Conservation (phyloP, 331 rosid genomes). For the Ulmus americana region DNA sequence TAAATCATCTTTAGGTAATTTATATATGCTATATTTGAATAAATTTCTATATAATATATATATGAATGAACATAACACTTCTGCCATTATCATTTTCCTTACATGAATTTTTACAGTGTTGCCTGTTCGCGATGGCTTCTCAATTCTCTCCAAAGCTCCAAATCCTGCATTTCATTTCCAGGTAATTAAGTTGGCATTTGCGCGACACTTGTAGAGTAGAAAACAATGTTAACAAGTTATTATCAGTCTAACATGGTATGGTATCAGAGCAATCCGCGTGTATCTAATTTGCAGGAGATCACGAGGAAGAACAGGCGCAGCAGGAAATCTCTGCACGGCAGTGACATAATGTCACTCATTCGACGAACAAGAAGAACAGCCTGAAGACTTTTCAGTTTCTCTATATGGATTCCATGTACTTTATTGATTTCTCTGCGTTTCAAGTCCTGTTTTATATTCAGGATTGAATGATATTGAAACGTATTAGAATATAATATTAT, state of each 20-base stretch:
- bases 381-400: conserved; percentile 19
- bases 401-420: too few relatives aligned
- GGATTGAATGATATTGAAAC: too few relatives aligned
- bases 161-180: conserved; percentile 71
- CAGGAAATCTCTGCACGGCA: conserved; percentile 54
- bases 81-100: neutral
- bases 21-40: neutral
- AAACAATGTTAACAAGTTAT: neutral
- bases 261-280: neutral
- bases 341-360: conserved; percentile 53
- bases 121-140: conserved; percentile 47
- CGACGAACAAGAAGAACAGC: conserved; percentile 40
- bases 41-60: neutral
- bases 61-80: neutral
- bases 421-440: too few relatives aligned
- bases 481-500: too few relatives aligned
- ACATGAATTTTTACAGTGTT: conserved; percentile 25
- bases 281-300: conserved; percentile 31
- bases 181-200: conserved; percentile 32
- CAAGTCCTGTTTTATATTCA: too few relatives aligned
- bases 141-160: conserved; percentile 46
- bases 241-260: neutral
- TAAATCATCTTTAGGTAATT: conserved; percentile 37
- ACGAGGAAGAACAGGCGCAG: conserved; percentile 38
- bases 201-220: neutral